phyloP scores from a whole-genome alignment of 495 filamentous ascomycete genomes.

The Penicillium waksmanii region DNA sequence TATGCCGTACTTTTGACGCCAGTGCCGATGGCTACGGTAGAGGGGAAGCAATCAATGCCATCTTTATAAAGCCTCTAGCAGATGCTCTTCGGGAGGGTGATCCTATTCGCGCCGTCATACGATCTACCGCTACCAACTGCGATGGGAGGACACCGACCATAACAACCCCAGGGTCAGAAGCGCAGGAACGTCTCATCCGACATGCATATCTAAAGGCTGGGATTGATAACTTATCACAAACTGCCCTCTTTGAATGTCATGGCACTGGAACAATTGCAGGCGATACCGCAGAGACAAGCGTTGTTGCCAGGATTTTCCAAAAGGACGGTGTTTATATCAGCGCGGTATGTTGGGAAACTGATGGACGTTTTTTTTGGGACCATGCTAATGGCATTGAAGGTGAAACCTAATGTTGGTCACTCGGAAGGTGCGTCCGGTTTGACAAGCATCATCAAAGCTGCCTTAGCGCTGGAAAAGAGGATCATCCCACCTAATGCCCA shows the following conservation, averaged over 20 bases:
- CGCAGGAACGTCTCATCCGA: neutral
- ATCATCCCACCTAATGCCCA: no score
- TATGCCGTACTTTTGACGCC: neutral
- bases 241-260: neutral
- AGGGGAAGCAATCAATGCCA: neutral
- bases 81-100: constrained; percentile 6
- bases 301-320: neutral
- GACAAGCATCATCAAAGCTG: neutral
- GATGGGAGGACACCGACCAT: neutral
- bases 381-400: neutral
- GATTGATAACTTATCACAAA: neutral
- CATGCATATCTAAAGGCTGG: neutral
- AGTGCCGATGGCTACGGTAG: neutral
- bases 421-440: neutral
- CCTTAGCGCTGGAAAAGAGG: neutral
- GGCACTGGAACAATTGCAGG: neutral
- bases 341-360: neutral
- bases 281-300: neutral
- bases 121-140: constrained; percentile 24
- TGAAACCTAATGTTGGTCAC: neutral
- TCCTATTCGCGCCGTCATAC: constrained; percentile 44
- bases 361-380: neutral
- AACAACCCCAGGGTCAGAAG: neutral
- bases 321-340: neutral
- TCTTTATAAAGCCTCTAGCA: neutral